Evolutionary conservation across 2,329 filamentous ascomycete species (phyloP), one percentile per base, ranked within the genome.

Genomic region (Pestalotiopsis sp.): DNA sequence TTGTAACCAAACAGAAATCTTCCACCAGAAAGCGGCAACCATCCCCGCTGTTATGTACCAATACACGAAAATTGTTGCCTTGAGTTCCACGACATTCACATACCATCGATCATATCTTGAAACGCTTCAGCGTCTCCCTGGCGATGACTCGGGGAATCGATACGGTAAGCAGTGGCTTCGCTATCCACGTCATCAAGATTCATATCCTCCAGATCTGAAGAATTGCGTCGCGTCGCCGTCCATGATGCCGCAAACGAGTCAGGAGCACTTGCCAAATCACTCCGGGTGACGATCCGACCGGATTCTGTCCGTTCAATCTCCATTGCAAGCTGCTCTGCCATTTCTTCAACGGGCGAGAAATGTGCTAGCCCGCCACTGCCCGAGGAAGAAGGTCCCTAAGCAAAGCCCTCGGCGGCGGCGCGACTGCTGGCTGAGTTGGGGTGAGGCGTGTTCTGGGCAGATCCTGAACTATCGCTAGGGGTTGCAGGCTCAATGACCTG

Each of bases 401-500:
- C 79, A 73, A 80, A 80, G 65, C 79, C 77, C 66, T 81, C 80
- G 56, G 72, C 70, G 11, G 73, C 75, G 41, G 72, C 70, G 61
- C 75, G 75, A 57, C 74, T 75, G 41, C 76, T 75, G 31, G 72
- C 73, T 20, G 78, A 76, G 23, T 72, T 73, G 20, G 75, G 70
- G 69, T 76, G 78, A 5, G 80, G 79, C n/a, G 81, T 81, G 58
- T 72, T 79, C 68, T 82, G 80, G 41, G 76, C 71, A 27, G 78
- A 77, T 62, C 83, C 84, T 65, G 80, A 79, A 73, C 83, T 83
- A 56, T 91, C 89, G 73, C 88, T 91, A 14, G 89, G 89, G 25
- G 89, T 92, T 63, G 84, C 79, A 13, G 89, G 88, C 73, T 91
- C 89, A 38, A 91, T 88, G 7, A 91, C 88, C 75, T 90, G 87